Conservation (phyloP, 2,329 filamentous ascomycete genomes). For the Lachnellula willkommii region DNA sequence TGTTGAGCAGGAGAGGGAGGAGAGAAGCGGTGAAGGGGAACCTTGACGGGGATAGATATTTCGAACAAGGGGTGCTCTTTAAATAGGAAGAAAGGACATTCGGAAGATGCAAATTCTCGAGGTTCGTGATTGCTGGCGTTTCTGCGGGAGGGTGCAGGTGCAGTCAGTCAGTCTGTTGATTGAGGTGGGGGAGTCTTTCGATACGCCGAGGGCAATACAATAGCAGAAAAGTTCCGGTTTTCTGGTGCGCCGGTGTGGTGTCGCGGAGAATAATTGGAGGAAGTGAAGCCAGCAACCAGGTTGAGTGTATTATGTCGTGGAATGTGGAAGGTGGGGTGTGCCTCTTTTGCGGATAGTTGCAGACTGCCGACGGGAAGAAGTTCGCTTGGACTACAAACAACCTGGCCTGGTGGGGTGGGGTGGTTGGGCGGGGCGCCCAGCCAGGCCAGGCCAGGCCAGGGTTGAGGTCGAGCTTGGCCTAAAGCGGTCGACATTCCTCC, state of each 20-base stretch:
- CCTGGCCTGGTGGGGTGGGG: too few species aligned
- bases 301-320: neutral
- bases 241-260: neutral
- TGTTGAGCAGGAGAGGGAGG: too few species aligned
- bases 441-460: too few species aligned
- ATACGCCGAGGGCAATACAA: neutral
- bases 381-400: neutral
- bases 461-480: too few species aligned
- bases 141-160: neutral
- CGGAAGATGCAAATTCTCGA: neutral
- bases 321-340: neutral
- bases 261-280: neutral
- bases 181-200: neutral
- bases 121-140: neutral
- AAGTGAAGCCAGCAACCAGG: neutral
- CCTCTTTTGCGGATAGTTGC: neutral
- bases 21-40: neutral
- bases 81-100: neutral
- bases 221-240: neutral
- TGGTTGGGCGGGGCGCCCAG: too few species aligned
- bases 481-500: too few species aligned
- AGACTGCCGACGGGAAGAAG: neutral
- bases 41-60: neutral
- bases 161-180: neutral
- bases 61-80: neutral